Base-by-base conservation (phyloP, 805 yeast species). In the Kluyveromyces lactis region DNA sequence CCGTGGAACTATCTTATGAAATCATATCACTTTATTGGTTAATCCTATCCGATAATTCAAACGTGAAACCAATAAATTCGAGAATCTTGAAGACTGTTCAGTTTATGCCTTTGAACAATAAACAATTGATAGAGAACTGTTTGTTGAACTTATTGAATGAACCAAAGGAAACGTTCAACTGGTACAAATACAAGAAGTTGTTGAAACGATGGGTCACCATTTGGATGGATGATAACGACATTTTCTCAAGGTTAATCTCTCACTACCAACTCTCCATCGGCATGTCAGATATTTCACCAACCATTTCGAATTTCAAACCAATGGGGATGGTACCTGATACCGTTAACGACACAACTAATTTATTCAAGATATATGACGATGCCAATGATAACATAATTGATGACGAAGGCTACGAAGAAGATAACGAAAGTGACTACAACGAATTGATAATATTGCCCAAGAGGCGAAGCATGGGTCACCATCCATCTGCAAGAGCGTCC, bases 1-100 rank as follows among this genome's bases (percentile, higher is more conserved):
- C 41, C 4, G 17, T 37, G 4, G 58, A 55, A 26, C 30, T 49
- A 4, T 48, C 59, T 3, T 52, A 47, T 26, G 60, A 58, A 35
- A 55, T 59, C 5, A 40, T 59, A 23, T 51, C 57, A 8, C 44
- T 56, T 5, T 59, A 58, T 43, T 57, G 49, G 42, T 41, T 56
- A n/a, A 30, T 54, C 13, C 31, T 55, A 16, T 41, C 52, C 10
- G 52, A 58, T 39, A 26, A 18, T 3, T 26, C 38, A n/a, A 42
- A 42, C 19, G 28, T 33, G 12, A 41, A 39, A 12, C 36, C 42
- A 18, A 36, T 36, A 23, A 49, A 49, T 33, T 62, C 64, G 11
- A 39, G 39, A 27, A 53, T 52, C 31, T 46, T 55, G 10, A 45
- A 49, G 15, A 36, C 53, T 4, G 26, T 46, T 16, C 57, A 59